Evolutionary conservation across 768 basidiomycete species (phyloP).

Genomic region (Phaffia australis): DNA sequence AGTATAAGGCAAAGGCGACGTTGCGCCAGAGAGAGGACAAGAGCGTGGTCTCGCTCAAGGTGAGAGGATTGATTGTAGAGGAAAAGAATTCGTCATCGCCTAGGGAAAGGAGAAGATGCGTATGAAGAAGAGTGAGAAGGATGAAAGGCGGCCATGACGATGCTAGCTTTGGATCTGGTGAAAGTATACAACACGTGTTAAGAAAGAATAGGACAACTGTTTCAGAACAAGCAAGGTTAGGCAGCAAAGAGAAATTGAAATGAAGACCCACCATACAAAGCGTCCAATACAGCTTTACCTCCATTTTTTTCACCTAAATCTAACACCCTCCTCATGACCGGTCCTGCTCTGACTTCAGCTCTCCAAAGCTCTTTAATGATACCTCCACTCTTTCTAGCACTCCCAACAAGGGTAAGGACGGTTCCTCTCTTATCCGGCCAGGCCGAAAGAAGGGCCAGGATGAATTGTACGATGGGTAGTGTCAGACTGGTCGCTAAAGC

Average conservation of each 20-base stretch:
- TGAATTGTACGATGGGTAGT: constrained; percentile 44
- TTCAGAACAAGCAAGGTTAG: constrained; percentile 5
- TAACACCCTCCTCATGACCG: constrained; percentile 24
- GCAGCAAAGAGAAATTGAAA: background rate
- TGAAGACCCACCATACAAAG: constrained; percentile 13
- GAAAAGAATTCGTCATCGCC: constrained; percentile 96
- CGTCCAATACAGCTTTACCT: constrained; percentile 6
- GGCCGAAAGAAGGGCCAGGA: constrained; percentile 49
- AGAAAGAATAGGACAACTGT: background rate
- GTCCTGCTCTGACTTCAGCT: constrained; percentile 40
- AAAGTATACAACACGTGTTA: constrained; percentile 10
- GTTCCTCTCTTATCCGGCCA: constrained; percentile 54
- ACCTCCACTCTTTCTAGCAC: constrained; percentile 43
- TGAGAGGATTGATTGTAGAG: constrained; percentile 55
- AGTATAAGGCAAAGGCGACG: constrained; percentile 69
- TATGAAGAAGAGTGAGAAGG: constrained; percentile 69
- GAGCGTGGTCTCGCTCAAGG: constrained; percentile 63
- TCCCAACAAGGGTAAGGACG: constrained; percentile 48
- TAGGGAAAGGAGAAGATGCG: constrained; percentile 75
- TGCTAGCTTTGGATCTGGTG: constrained; percentile 43
- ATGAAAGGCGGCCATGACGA: constrained; percentile 58
- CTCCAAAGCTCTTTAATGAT: constrained; percentile 68
- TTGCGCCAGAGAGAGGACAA: constrained; percentile 72
- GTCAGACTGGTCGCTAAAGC: constrained; percentile 42
- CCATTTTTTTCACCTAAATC: constrained; percentile 4